Conservation (phyloP, 257 asterid genomes). For the Solanum lycopersicoides region DNA sequence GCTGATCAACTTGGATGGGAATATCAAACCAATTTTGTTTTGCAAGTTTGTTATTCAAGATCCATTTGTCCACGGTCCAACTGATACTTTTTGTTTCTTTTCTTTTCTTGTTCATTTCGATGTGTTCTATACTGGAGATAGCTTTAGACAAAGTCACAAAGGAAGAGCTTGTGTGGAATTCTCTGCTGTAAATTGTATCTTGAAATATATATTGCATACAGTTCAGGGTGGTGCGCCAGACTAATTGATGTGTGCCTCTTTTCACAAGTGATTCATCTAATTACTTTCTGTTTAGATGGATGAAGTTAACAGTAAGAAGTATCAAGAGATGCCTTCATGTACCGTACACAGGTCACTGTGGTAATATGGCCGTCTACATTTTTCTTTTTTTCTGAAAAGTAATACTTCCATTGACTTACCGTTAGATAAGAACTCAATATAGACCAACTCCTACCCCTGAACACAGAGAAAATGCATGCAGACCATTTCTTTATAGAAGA, state of each 20-base stretch:
- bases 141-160: background rate
- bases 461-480: background rate
- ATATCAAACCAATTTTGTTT: background rate
- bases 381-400: background rate
- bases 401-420: background rate
- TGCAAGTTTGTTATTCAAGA: background rate
- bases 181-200: background rate
- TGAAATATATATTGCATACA: background rate
- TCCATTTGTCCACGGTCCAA: background rate
- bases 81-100: background rate
- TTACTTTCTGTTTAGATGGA: background rate
- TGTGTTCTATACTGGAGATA: background rate
- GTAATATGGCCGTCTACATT: background rate
- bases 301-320: background rate
- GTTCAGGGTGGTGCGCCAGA: background rate
- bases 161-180: background rate
- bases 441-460: background rate
- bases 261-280: background rate
- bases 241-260: background rate
- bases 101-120: background rate
- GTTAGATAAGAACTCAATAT: background rate
- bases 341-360: background rate
- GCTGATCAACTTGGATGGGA: background rate
- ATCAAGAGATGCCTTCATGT: background rate
- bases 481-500: background rate